These are phyloP conservation scores for Blastocystis sp. DNA, from an alignment of 352 stramenopile species.

Conservation along the genomic window DNA sequence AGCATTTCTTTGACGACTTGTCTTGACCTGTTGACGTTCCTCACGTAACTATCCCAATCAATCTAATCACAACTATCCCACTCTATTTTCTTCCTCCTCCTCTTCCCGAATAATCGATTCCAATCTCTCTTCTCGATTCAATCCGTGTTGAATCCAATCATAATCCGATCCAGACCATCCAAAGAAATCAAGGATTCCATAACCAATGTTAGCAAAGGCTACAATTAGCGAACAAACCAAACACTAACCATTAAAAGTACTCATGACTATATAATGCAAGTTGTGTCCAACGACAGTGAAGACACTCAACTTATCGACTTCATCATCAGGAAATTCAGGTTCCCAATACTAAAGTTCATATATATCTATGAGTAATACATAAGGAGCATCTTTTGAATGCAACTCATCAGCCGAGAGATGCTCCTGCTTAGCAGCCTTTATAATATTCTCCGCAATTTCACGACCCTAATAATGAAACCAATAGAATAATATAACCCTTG, in stretches of 20 bases:
- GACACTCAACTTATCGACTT: neutral
- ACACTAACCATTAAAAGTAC: neutral
- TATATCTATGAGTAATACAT: neutral
- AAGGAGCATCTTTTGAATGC: constrained; percentile 1
- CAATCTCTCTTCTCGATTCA: neutral
- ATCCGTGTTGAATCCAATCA: constrained; percentile 23
- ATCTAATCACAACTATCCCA: neutral
- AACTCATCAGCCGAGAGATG: neutral
- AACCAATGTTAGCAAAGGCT: constrained; percentile 38
- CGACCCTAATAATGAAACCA: constrained; percentile 18
- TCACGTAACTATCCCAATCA: neutral
- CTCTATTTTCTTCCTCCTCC: neutral
- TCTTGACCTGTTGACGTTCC: neutral
- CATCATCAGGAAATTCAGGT: constrained; percentile 45
- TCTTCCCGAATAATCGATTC: neutral
- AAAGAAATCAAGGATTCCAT: constrained; percentile 10
- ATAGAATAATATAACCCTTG: neutral
- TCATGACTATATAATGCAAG: constrained; percentile 11
- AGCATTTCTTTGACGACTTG: neutral
- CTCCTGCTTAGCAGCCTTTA: neutral
- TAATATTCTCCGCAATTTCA: constrained; percentile 1
- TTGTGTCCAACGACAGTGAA: constrained; percentile 23
- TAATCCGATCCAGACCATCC: constrained; percentile 34
- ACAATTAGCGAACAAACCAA: neutral
- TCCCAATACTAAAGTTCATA: constrained; percentile 24